phyloP scores from a whole-genome alignment of 2,329 filamentous ascomycete genomes.

The Pseudopithomyces chartarum region DNA sequence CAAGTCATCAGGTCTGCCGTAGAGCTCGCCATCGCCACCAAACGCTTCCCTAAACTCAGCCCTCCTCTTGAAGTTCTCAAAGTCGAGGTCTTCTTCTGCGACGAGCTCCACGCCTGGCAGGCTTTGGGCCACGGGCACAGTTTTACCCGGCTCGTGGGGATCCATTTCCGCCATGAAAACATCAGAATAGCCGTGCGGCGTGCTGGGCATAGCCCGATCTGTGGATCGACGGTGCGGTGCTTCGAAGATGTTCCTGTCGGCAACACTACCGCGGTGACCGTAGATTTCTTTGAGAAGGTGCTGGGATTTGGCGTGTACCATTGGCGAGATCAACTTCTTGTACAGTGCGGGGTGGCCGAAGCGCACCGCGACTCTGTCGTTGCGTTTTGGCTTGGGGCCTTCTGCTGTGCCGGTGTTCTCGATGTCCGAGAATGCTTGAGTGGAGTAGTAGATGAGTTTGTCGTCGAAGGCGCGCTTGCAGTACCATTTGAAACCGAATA shows the following conservation, averaged over 20 bases:
- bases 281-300: constrained; percentile 84
- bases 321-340: constrained; percentile 65
- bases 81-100: constrained; percentile 81
- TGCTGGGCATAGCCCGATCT: constrained; percentile 51
- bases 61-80: constrained; percentile 87
- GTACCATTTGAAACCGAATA: constrained; percentile 84
- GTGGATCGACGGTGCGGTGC: constrained; percentile 29
- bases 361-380: constrained; percentile 70
- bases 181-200: constrained; percentile 76
- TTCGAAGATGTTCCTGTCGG: constrained; percentile 45
- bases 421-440: constrained; percentile 55
- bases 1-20: constrained; percentile 64
- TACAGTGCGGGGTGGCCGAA: constrained; percentile 93
- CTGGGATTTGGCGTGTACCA: constrained; percentile 90
- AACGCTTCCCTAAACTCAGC: constrained; percentile 86
- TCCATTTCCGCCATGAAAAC: constrained; percentile 80
- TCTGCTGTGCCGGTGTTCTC: constrained; percentile 53
- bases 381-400: constrained; percentile 35
- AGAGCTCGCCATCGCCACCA: constrained; percentile 68
- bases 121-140: neutral
- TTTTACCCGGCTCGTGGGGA: constrained; percentile 58
- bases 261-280: constrained; percentile 70
- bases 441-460: constrained; percentile 79
- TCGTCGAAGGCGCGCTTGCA: constrained; percentile 77
- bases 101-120: constrained; percentile 80